Percentiles rank a stretch among this genome's conserved stretches.
These are phyloP conservation scores for Trametes versicolor DNA, from an alignment of 1,284 basidiomycete species.

Conservation along the genomic window DNA sequence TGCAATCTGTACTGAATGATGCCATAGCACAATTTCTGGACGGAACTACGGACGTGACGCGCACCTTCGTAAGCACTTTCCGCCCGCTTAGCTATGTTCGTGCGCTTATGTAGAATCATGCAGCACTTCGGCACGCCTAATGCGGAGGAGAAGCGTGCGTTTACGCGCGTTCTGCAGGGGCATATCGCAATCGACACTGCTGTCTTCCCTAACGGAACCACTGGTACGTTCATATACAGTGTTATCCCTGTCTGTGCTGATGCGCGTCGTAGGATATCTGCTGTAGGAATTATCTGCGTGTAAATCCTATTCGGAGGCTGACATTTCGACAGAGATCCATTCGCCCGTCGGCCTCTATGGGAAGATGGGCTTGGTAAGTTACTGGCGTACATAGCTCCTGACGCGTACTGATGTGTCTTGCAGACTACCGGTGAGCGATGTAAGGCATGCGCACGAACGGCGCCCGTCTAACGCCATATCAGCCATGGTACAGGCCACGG, in stretches of 20 bases:
- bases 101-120: constrained; percentile 9
- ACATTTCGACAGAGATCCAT: constrained; percentile 72
- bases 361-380: constrained; percentile 85
- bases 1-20: not conserved
- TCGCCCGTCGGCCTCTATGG: constrained; percentile 90
- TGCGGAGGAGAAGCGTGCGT: constrained; percentile 85
- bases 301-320: not conserved
- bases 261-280: constrained; percentile 58
- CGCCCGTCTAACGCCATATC: not conserved
- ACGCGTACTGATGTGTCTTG: not conserved
- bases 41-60: constrained; percentile 95
- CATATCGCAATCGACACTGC: constrained; percentile 92
- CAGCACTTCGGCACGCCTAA: constrained; percentile 93
- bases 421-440: constrained; percentile 47
- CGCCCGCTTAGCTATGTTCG: too few species aligned
- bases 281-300: constrained; percentile 36
- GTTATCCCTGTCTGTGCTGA: not conserved
- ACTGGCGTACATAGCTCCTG: too few species aligned
- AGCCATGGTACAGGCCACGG: constrained; percentile 95
- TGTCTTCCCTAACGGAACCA: constrained; percentile 90
- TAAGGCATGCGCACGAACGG: not conserved
- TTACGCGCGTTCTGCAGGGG: constrained; percentile 95
- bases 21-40: constrained; percentile 84
- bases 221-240: constrained; percentile 58
- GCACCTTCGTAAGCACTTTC: constrained; percentile 74